Percentiles rank a stretch among this genome's conserved stretches.
Evolutionary conservation across 345 rosid genomes (phyloP).

Genomic region (Balakata baccata): DNA sequence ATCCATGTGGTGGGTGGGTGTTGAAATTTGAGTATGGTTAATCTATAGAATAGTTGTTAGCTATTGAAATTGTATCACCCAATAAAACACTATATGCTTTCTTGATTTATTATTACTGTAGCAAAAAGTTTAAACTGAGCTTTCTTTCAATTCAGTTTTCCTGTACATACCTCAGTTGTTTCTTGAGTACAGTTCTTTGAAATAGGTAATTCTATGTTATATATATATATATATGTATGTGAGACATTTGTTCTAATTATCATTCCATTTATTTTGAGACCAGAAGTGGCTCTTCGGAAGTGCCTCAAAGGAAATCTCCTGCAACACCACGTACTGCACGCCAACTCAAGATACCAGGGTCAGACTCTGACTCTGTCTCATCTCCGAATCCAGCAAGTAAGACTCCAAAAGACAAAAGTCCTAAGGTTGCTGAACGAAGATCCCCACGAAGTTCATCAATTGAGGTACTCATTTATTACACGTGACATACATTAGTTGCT

Average conservation of each 20-base stretch:
- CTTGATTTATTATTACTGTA: conserved; percentile 4
- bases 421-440: conserved; percentile 67
- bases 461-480: conserved; percentile 53
- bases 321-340: conserved; percentile 61
- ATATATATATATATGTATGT: not conserved
- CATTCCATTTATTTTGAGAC: conserved; percentile 17
- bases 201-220: not conserved
- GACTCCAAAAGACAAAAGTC: conserved; percentile 68
- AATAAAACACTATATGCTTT: not conserved
- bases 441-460: conserved; percentile 59
- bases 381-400: conserved; percentile 49
- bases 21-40: conserved; percentile 16
- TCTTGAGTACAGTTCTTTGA: conserved; percentile 3
- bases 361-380: conserved; percentile 47
- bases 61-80: conserved; percentile 7
- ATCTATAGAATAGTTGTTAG: conserved; percentile 17
- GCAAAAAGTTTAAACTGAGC: not conserved
- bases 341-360: conserved; percentile 50
- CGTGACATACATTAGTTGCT: not conserved
- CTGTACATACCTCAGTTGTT: not conserved
- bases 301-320: conserved; percentile 71
- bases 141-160: not conserved
- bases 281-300: conserved; percentile 58
- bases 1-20: conserved; percentile 22
- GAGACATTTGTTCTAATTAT: conserved; percentile 13